These are phyloP conservation scores for Centaurea solstitialis DNA, from an alignment of 129 eudicot species.

Conservation along the genomic window DNA sequence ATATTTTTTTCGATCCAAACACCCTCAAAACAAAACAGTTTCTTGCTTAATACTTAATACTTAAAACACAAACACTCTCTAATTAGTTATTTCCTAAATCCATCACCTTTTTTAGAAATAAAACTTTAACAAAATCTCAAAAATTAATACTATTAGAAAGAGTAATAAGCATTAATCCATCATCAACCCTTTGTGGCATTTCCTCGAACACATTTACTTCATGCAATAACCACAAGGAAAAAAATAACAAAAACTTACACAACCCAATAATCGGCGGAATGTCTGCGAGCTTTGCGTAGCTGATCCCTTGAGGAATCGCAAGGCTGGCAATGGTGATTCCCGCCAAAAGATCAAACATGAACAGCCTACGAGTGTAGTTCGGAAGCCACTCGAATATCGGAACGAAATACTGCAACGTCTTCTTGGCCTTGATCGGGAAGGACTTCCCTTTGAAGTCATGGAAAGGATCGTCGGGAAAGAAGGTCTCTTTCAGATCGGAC, in stretches of 20 bases:
- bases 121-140: too few species aligned
- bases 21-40: too few species aligned
- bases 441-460: constrained; percentile 51
- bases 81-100: too few species aligned
- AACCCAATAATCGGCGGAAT: constrained; percentile 77
- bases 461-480: constrained; percentile 90
- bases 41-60: too few species aligned
- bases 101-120: too few species aligned
- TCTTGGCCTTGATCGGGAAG: constrained; percentile 24
- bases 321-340: constrained; percentile 93
- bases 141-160: too few species aligned
- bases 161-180: too few species aligned
- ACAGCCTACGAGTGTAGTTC: constrained; percentile 44
- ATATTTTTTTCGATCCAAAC: too few species aligned
- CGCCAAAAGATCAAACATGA: constrained; percentile 78
- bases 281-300: constrained; percentile 89
- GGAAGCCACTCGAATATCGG: constrained; percentile 89
- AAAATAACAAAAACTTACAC: constrained; percentile 86
- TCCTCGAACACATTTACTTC: neutral
- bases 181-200: neutral
- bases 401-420: constrained; percentile 54
- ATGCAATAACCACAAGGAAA: neutral
- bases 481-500: constrained; percentile 55
- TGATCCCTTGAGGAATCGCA: constrained; percentile 96
- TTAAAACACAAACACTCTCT: too few species aligned